Conservation (phyloP, 2,329 filamentous ascomycete genomes). For the Sarocladium kiliense region DNA sequence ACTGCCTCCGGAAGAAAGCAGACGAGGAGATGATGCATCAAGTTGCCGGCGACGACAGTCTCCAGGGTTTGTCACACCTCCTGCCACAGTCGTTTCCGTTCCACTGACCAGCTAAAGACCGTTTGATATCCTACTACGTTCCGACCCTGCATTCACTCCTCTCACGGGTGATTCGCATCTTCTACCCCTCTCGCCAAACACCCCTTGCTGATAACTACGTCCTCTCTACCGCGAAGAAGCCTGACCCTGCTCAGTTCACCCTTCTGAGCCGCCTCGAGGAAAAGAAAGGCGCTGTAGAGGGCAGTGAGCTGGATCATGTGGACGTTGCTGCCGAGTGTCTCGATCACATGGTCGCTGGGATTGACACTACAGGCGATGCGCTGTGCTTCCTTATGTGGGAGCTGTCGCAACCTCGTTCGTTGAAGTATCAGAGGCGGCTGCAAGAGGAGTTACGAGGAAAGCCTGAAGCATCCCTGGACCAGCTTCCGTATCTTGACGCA, state of each 20-base stretch:
- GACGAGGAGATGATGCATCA: slow-evolving; percentile 65
- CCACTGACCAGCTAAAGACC: slow-evolving; percentile 36
- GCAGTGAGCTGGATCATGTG: slow-evolving; percentile 38
- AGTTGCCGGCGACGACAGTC: slow-evolving; percentile 60
- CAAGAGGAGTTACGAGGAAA: slow-evolving; percentile 45
- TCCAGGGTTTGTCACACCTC: slow-evolving; percentile 48
- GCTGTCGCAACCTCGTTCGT: slow-evolving; percentile 55
- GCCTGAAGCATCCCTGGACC: slow-evolving; percentile 36
- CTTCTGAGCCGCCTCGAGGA: slow-evolving; percentile 12
- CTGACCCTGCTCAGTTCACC: slow-evolving; percentile 13
- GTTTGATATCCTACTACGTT: slow-evolving; percentile 52
- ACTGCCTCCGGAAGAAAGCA: slow-evolving; percentile 48
- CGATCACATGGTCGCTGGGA: slow-evolving; percentile 67
- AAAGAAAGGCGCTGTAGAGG: slow-evolving; percentile 11
- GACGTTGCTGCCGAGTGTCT: slow-evolving; percentile 63
- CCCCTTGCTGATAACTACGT: slow-evolving; percentile 12
- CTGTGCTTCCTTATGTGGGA: slow-evolving; percentile 69
- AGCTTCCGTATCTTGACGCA: slow-evolving; percentile 13
- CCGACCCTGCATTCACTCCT: slow-evolving; percentile 44
- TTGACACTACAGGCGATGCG: slow-evolving; percentile 66
- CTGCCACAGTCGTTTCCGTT: slow-evolving; percentile 11
- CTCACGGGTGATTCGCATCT: not conserved
- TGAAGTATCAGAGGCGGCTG: slow-evolving; percentile 45
- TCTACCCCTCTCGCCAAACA: slow-evolving; percentile 10
- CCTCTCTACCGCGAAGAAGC: slow-evolving; percentile 8